phyloP scores from a whole-genome alignment of 116 monocot species.

The Trichopus zeylanicus region DNA sequence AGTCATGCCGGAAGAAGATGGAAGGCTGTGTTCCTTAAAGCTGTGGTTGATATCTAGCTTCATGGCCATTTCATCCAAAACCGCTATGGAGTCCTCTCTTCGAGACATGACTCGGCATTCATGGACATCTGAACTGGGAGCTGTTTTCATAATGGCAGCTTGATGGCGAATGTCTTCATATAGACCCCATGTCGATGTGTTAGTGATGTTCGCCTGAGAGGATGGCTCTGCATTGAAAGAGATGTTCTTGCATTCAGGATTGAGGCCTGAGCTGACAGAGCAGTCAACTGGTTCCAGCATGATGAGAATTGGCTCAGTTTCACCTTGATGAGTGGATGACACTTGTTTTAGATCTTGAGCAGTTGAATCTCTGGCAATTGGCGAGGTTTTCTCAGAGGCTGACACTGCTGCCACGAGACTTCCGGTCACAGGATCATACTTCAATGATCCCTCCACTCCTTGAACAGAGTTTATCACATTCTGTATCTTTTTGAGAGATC shows the following conservation, averaged over 20 bases:
- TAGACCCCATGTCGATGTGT: neutral
- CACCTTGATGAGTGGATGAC: constrained; percentile 1
- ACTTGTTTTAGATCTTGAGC: constrained; percentile 2
- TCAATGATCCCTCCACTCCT: constrained; percentile 75
- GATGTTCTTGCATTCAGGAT: neutral
- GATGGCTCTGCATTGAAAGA: neutral
- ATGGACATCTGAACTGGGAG: constrained; percentile 2
- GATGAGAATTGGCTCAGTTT: neutral
- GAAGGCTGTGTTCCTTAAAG: constrained; percentile 25
- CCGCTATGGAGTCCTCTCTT: constrained; percentile 7
- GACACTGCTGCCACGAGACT: constrained; percentile 59
- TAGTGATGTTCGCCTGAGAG: neutral
- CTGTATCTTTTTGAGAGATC: constrained; percentile 80
- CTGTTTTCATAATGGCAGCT: neutral
- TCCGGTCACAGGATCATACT: constrained; percentile 72
- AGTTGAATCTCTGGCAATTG: neutral
- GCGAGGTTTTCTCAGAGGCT: constrained; percentile 21
- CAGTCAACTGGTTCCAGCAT: constrained; percentile 18
- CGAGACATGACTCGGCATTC: constrained; percentile 8
- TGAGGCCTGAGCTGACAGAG: too few relatives aligned
- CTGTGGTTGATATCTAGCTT: constrained; percentile 8
- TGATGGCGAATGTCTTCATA: constrained; percentile 5
- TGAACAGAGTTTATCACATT: constrained; percentile 85
- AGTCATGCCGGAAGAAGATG: constrained; percentile 54
- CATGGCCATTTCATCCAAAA: constrained; percentile 10